Percentiles rank a stretch among this genome's conserved stretches.
Conservation (phyloP, 2,329 filamentous ascomycete genomes). For the Sporothrix globosa region DNA sequence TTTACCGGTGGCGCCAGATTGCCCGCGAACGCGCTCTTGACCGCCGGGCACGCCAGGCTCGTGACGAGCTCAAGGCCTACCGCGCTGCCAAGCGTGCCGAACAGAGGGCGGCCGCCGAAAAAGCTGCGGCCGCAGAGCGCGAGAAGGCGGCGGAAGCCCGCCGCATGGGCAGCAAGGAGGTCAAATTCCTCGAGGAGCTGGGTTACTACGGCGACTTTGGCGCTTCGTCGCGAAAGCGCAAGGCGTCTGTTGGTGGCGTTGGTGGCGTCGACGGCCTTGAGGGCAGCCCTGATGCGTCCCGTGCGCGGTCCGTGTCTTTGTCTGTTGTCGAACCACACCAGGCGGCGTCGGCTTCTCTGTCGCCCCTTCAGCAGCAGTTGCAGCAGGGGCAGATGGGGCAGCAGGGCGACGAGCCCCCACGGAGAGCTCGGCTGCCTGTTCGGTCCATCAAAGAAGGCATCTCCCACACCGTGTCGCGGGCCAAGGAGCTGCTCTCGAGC, state of each 20-base stretch:
- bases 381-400: neutral
- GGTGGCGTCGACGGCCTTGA: conserved; percentile 32
- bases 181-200: conserved; percentile 34
- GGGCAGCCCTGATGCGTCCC: conserved; percentile 39
- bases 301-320: conserved; percentile 18
- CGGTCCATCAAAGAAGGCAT: conserved; percentile 28
- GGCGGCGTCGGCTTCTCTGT: conserved; percentile 47
- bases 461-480: conserved; percentile 29
- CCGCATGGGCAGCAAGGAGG: conserved; percentile 39
- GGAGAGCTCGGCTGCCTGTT: neutral
- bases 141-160: conserved; percentile 32
- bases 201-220: conserved; percentile 33
- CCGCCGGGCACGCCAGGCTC: conserved; percentile 55
- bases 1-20: conserved; percentile 59
- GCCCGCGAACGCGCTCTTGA: conserved; percentile 54
- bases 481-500: conserved; percentile 31
- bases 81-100: conserved; percentile 42
- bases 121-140: conserved; percentile 44
- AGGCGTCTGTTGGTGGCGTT: conserved; percentile 12
- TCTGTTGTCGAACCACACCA: conserved; percentile 35
- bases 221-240: conserved; percentile 29
- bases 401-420: neutral
- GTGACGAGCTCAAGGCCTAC: conserved; percentile 53
- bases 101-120: conserved; percentile 44
- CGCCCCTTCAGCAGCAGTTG: conserved; percentile 30